phyloP scores from a whole-genome alignment of 768 basidiomycete genomes.

The Collybia mongolica region DNA sequence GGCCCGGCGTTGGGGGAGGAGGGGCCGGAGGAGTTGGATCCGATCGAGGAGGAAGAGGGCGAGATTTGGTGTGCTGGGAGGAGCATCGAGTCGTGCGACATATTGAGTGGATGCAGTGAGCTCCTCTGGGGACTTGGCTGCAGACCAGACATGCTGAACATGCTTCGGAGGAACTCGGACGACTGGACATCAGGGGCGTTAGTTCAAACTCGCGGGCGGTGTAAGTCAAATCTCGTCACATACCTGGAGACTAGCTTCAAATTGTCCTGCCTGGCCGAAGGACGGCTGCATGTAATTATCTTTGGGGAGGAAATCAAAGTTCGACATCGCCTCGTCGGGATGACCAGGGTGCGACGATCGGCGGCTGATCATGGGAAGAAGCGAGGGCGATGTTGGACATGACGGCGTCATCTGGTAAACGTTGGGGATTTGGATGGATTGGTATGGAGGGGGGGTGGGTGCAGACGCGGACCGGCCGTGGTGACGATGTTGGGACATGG shows the following conservation, averaged over 20 bases:
- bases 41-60: conserved; percentile 48
- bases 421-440: conserved; percentile 68
- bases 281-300: conserved; percentile 39
- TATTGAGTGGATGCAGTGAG: conserved; percentile 41
- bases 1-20: conserved; percentile 48
- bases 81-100: conserved; percentile 34
- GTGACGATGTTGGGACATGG: conserved; percentile 25
- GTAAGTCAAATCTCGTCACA: no score
- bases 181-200: conserved; percentile 30
- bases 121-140: conserved; percentile 11
- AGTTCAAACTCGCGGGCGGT: no score
- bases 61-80: conserved; percentile 46
- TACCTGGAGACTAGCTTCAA: conserved; percentile 48
- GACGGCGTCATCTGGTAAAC: conserved; percentile 54
- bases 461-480: conserved; percentile 47
- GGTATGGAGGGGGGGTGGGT: conserved; percentile 67
- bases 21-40: no score
- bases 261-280: conserved; percentile 35
- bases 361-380: conserved; percentile 58
- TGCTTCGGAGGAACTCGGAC: conserved; percentile 48
- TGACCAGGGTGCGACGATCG: conserved; percentile 54
- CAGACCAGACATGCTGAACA: conserved; percentile 34
- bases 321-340: conserved; percentile 38
- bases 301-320: conserved; percentile 57
- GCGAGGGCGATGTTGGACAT: conserved; percentile 62